Evolutionary conservation across 2,329 filamentous ascomycete species (phyloP).

Genomic region (Cladosporium sp.): DNA sequence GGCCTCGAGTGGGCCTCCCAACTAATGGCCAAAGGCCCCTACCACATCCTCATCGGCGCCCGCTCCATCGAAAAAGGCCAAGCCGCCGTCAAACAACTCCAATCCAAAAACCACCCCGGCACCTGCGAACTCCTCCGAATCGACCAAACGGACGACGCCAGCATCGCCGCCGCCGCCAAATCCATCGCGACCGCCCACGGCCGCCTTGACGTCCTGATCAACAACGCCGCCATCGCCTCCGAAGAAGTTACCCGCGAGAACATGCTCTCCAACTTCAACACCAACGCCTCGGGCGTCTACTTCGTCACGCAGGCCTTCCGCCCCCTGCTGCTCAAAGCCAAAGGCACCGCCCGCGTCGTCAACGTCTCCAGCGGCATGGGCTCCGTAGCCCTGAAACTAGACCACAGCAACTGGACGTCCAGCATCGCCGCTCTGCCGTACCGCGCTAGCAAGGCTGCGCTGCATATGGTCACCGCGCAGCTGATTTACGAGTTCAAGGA

Average conservation of each 20-base stretch:
- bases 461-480: constrained; percentile 50
- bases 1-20: constrained; percentile 58
- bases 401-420: constrained; percentile 31
- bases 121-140: constrained; percentile 50
- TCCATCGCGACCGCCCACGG: constrained; percentile 40
- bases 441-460: constrained; percentile 41
- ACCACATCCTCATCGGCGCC: constrained; percentile 56
- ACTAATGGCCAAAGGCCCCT: constrained; percentile 47
- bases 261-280: constrained; percentile 36
- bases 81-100: constrained; percentile 44
- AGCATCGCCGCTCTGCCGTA: constrained; percentile 36
- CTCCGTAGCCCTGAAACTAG: constrained; percentile 35
- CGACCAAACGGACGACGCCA: constrained; percentile 54
- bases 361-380: constrained; percentile 40
- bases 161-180: constrained; percentile 49
- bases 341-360: constrained; percentile 39
- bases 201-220: constrained; percentile 44
- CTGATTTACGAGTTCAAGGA: constrained; percentile 42
- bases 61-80: constrained; percentile 53
- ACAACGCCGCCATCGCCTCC: constrained; percentile 43
- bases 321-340: constrained; percentile 43
- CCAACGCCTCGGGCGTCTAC: constrained; percentile 52
- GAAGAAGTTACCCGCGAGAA: constrained; percentile 32
- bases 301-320: constrained; percentile 43
- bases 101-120: constrained; percentile 21